Percentiles rank a stretch among this genome's conserved stretches.
Conservation (phyloP, 148 eudicot species). For the Silene uniflora region DNA sequence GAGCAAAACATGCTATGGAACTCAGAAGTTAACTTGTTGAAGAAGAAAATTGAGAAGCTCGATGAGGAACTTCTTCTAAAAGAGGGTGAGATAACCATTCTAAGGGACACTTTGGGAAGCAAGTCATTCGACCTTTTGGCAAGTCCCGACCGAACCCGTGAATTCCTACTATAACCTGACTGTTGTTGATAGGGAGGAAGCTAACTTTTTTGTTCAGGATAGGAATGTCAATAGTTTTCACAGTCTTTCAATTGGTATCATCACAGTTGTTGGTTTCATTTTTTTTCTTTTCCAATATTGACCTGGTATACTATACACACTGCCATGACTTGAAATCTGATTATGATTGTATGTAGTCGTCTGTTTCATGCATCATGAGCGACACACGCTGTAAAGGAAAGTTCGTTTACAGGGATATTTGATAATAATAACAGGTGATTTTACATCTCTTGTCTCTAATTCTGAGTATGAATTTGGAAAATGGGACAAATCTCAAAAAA, state of each 20-base stretch:
- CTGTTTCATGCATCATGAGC: neutral
- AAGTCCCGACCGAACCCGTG: constrained; percentile 37
- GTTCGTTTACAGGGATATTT: too few relatives aligned
- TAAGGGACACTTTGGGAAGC: constrained; percentile 55
- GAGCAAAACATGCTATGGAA: constrained; percentile 78
- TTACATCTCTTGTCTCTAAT: too few relatives aligned
- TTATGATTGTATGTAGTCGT: neutral
- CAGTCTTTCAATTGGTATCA: neutral
- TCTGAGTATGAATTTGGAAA: too few relatives aligned
- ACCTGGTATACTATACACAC: neutral
- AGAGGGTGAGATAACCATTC: constrained; percentile 85
- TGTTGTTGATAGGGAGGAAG: too few relatives aligned
- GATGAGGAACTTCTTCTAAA: constrained; percentile 82
- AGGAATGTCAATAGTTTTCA: constrained; percentile 12
- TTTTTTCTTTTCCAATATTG: neutral
- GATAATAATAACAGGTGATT: too few relatives aligned
- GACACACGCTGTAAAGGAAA: neutral
- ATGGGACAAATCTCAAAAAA: too few relatives aligned
- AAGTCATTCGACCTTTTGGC: constrained; percentile 77
- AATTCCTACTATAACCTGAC: constrained; percentile 20
- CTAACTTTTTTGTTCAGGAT: neutral
- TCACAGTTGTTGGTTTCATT: neutral
- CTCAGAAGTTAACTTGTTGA: constrained; percentile 57
- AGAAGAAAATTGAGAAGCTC: constrained; percentile 70
- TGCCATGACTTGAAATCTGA: neutral